Conservation (phyloP, 2,329 filamentous ascomycete genomes). For the Cercospora sp. region DNA sequence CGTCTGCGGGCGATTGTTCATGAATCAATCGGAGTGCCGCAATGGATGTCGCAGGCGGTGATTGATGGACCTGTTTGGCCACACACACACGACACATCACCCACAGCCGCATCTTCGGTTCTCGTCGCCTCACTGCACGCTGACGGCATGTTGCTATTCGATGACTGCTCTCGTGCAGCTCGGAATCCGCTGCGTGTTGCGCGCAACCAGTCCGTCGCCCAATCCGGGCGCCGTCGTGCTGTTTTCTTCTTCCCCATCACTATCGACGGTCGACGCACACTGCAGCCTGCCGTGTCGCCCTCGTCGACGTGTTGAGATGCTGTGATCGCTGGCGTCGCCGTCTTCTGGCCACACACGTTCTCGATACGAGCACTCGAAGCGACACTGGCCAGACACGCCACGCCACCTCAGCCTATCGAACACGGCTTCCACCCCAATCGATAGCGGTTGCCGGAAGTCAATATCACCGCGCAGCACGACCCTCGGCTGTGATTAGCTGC, state of each 20-base stretch:
- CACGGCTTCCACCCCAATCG: conserved; percentile 19
- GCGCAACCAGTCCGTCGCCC: conserved; percentile 12
- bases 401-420: conserved; percentile 15
- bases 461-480: conserved; percentile 12
- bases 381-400: conserved; percentile 4
- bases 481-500: conserved; percentile 22
- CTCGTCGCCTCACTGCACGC: conserved; percentile 19
- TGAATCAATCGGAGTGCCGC: conserved; percentile 18
- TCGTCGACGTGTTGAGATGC: conserved; percentile 7
- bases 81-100: background rate
- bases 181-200: conserved; percentile 8
- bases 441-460: conserved; percentile 23
- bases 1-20: conserved; percentile 11
- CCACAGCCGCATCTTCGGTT: conserved; percentile 10
- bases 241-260: background rate
- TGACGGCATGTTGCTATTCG: conserved; percentile 17
- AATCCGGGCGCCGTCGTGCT: conserved; percentile 1
- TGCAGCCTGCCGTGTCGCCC: conserved; percentile 16
- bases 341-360: conserved; percentile 6
- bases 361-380: background rate
- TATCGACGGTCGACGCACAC: background rate
- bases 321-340: background rate
- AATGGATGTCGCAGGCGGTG: conserved; percentile 10
- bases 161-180: conserved; percentile 19
- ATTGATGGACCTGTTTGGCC: conserved; percentile 6